These are phyloP conservation scores for Tolypocladium capitatum DNA, from an alignment of 2,329 filamentous ascomycete genomes.

Conservation along the genomic window DNA sequence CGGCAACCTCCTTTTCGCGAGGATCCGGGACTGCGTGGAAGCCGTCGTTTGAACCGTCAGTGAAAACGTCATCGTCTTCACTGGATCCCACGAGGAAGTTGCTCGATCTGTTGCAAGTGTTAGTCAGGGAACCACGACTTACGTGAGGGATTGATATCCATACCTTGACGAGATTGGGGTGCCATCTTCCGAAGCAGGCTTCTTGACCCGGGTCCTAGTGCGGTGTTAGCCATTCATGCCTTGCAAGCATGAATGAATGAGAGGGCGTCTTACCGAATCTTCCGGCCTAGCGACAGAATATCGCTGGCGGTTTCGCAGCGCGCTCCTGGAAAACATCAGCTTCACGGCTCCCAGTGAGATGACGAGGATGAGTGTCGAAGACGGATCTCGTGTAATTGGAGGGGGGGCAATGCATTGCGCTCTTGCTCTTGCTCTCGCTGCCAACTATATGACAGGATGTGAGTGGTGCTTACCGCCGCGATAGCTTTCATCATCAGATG, in stretches of 20 bases:
- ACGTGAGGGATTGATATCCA: not conserved
- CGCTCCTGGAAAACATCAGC: not conserved
- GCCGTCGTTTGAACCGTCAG: constrained; percentile 1
- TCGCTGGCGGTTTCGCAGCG: not conserved
- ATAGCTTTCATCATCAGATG: constrained; percentile 2
- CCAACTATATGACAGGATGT: not conserved
- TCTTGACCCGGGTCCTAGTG: constrained; percentile 2
- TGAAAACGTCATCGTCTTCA: constrained; percentile 9
- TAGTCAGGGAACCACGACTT: not conserved
- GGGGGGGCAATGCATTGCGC: not conserved
- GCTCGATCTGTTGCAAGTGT: constrained; percentile 1
- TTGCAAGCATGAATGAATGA: not conserved
- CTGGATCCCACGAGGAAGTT: constrained; percentile 7
- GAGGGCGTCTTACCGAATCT: not conserved
- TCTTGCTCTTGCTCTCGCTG: not conserved
- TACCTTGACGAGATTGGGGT: constrained; percentile 4
- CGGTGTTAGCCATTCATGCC: not conserved
- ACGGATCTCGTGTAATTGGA: not conserved
- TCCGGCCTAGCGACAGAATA: not conserved
- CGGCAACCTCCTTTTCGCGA: not conserved
- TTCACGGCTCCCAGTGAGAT: not conserved
- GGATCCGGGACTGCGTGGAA: not conserved
- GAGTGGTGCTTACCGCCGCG: not conserved
- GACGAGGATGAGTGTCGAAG: not conserved
- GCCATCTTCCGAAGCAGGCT: constrained; percentile 3